Evolutionary conservation across 208 protist species (phyloP), one percentile per base, ranked within the genome.

Genomic region (Wallacemonas sp.): DNA sequence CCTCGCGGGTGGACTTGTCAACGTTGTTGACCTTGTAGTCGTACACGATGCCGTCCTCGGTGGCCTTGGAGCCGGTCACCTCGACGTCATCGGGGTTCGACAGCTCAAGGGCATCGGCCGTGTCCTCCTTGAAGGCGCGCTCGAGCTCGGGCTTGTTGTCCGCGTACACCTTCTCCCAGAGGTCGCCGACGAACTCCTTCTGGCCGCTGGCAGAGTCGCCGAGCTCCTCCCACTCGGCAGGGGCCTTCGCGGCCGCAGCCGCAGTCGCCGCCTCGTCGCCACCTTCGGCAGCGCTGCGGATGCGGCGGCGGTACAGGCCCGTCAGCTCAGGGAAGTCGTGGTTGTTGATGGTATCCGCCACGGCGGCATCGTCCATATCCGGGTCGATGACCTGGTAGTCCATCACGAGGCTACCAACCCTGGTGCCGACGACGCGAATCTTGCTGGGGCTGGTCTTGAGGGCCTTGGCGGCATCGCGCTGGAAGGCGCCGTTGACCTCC

Each of bases 321-420:
- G 56, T 77, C 27, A 86, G 68, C 33, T 69, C 55, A n/a, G 75
- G 72, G 61, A 80, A 86, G 34, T 75, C 34, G 67, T 84, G 66
- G 39, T 84, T 65, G 38, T 83, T 65, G 27, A 85, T 30, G 11
- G 41, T n/a, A 9, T 70, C 46, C 55, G 65, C 54, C 26, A 76
- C 55, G 24, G 78, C 84, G 19, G 44, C 62, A 38, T 70, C 71
- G 23, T 73, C 65, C 43, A 36, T 44, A 14, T 70, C 64, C 29
- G 72, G 71, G 27, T 74, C 66, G 16, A 65, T n/a, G 14, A 80
- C 64, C 39, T 65, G 39, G 64, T 86, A 82, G 43, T 77, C 47
- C 46, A 80, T 76, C 19, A 65, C 36, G 21, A 80, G 44, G 29
- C 58, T 48, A 30, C 61, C 66, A 2, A 54, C 48, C 39, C 72